phyloP scores from a whole-genome alignment of 2,329 filamentous ascomycete species.

The Neonectria ditissima region DNA sequence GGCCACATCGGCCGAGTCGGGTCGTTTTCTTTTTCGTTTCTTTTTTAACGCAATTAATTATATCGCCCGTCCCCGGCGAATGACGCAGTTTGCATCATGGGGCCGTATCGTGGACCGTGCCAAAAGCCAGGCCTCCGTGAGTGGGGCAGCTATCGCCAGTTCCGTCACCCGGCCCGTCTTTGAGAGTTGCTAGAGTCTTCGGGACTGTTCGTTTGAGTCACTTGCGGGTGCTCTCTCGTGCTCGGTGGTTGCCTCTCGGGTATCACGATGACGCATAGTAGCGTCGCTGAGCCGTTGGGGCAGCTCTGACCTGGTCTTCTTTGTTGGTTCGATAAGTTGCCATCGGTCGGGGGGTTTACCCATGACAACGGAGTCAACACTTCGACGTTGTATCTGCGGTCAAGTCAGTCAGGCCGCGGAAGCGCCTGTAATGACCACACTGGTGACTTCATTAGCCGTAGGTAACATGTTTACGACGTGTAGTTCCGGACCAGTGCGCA shows the following conservation, averaged over 20 bases:
- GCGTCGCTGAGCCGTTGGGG: background rate
- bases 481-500: background rate
- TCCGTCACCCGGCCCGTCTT: constrained; percentile 14
- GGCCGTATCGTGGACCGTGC: constrained; percentile 22
- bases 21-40: constrained; percentile 5
- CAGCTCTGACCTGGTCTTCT: background rate
- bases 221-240: background rate
- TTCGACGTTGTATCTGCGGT: background rate
- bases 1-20: background rate
- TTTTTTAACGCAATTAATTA: too few species aligned
- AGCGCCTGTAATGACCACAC: background rate
- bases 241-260: too few species aligned
- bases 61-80: constrained; percentile 8
- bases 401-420: background rate
- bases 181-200: constrained; percentile 5
- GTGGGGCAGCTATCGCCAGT: constrained; percentile 17
- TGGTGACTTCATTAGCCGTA: too few species aligned
- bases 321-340: background rate
- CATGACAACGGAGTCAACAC: background rate
- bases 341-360: background rate
- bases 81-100: constrained; percentile 26
- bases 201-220: background rate
- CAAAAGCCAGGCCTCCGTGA: constrained; percentile 9
- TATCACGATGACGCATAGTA: background rate
- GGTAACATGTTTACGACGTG: background rate